Evolutionary conservation across 2,329 filamentous ascomycete genomes (phyloP).

Genomic region (Paraphoma sp.): DNA sequence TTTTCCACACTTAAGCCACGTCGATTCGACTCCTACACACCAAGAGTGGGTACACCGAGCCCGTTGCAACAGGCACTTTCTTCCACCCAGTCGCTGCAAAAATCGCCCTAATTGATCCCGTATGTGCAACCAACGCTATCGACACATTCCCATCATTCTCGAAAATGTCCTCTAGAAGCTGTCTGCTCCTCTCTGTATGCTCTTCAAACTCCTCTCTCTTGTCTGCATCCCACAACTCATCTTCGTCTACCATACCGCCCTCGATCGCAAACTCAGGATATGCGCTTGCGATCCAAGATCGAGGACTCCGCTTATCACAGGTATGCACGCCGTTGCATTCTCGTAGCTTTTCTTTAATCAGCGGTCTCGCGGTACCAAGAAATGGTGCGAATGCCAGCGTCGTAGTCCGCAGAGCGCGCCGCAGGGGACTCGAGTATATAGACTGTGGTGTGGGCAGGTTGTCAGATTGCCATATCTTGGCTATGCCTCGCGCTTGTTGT

Average conservation of each 20-base stretch:
- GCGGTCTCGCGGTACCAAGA: constrained; percentile 42
- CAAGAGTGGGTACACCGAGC: constrained; percentile 19
- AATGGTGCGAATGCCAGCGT: constrained; percentile 65
- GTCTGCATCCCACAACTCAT: constrained; percentile 56
- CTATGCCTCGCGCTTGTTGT: constrained; percentile 61
- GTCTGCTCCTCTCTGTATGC: constrained; percentile 8
- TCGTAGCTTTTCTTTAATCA: constrained; percentile 66
- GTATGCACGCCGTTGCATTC: constrained; percentile 70
- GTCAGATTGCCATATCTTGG: constrained; percentile 28
- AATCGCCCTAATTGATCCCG: constrained; percentile 60
- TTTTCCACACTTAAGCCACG: background rate
- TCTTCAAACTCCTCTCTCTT: constrained; percentile 12
- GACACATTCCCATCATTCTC: constrained; percentile 49
- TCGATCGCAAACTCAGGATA: constrained; percentile 63
- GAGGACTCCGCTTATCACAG: constrained; percentile 65
- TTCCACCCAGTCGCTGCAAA: constrained; percentile 56
- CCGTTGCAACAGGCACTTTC: constrained; percentile 17
- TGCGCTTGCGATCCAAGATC: constrained; percentile 56
- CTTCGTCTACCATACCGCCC: constrained; percentile 62
- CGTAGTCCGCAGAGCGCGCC: constrained; percentile 66
- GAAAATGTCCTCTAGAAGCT: constrained; percentile 59
- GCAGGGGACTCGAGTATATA: constrained; percentile 68
- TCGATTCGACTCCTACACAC: constrained; percentile 2
- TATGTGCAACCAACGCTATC: constrained; percentile 62
- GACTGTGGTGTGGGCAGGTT: constrained; percentile 64